Evolutionary conservation across 108 stramenopile species (phyloP).

Genomic region (Skeletonema costatum): DNA sequence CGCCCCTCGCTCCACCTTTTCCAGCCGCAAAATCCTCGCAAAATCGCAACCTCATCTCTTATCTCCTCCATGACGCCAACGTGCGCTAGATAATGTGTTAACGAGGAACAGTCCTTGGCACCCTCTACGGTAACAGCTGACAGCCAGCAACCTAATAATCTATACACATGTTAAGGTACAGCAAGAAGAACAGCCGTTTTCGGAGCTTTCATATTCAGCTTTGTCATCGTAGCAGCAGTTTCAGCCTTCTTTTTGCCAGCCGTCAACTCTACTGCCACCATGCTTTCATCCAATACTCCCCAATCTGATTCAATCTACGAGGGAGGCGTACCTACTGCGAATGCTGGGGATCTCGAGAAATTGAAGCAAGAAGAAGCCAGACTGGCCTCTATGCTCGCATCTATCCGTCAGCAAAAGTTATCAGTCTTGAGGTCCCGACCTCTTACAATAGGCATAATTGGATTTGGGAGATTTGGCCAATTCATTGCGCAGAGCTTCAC

Average conservation of each 20-base stretch:
- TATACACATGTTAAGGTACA: not conserved
- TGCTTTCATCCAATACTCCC: conserved; percentile 4
- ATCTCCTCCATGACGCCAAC: no score
- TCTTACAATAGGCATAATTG: conserved; percentile 94
- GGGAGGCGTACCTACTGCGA: conserved; percentile 12
- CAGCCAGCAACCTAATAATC: not conserved
- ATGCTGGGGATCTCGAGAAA: conserved; percentile 32
- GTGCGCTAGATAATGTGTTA: no score
- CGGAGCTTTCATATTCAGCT: conserved; percentile 7
- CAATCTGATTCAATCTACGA: not conserved
- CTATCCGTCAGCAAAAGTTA: conserved; percentile 48
- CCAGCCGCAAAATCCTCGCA: no score
- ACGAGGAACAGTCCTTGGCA: not conserved
- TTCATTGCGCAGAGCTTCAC: conserved; percentile 78
- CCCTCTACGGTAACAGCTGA: not conserved
- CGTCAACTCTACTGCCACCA: conserved; percentile 10
- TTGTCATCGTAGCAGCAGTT: conserved; percentile 6
- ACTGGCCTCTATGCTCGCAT: conserved; percentile 38
- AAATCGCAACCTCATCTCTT: no score
- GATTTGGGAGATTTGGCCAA: conserved; percentile 95
- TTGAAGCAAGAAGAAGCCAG: conserved; percentile 39
- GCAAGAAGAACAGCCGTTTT: not conserved
- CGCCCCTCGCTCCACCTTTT: no score
- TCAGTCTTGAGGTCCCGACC: conserved; percentile 50
- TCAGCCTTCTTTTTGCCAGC: conserved; percentile 25